Conservation (phyloP, 192 early-diverging fungal genomes). For the Gamsiella multidivaricata region DNA sequence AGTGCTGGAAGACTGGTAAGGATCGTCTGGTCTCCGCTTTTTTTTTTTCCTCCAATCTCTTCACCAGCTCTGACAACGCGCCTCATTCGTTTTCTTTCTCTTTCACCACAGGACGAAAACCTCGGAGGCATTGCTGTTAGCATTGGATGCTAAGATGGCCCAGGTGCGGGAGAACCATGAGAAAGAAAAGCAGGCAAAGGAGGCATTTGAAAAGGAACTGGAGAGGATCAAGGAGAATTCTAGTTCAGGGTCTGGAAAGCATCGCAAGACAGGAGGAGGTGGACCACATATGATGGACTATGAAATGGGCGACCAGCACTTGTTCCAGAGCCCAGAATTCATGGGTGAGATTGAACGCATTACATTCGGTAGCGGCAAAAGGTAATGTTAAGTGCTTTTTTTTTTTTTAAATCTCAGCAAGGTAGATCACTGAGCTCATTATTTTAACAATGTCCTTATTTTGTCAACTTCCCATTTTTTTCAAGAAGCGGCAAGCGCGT, state of each 20-base stretch:
- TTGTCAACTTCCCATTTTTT: background rate
- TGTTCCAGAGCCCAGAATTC: conserved; percentile 48
- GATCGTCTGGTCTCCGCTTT: background rate
- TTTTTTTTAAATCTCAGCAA: too few relatives aligned
- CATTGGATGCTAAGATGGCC: conserved; percentile 64
- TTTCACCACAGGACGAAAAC: conserved; percentile 61
- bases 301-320: conserved; percentile 40
- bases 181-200: conserved; percentile 53
- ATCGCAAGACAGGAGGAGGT: conserved; percentile 19
- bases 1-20: conserved; percentile 71
- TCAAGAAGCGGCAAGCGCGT: conserved; percentile 38
- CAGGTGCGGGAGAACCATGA: conserved; percentile 57
- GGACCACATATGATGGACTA: conserved; percentile 45
- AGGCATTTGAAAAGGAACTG: conserved; percentile 60
- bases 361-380: conserved; percentile 20
- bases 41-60: background rate
- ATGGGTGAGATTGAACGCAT: conserved; percentile 31
- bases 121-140: conserved; percentile 63
- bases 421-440: too few relatives aligned
- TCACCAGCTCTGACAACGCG: too few relatives aligned
- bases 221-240: conserved; percentile 53
- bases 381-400: too few relatives aligned
- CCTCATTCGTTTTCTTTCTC: background rate
- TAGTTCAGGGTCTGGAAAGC: conserved; percentile 34
- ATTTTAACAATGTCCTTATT: background rate